phyloP scores from a whole-genome alignment of 768 basidiomycete species.

The Pisolithus marmoratus region DNA sequence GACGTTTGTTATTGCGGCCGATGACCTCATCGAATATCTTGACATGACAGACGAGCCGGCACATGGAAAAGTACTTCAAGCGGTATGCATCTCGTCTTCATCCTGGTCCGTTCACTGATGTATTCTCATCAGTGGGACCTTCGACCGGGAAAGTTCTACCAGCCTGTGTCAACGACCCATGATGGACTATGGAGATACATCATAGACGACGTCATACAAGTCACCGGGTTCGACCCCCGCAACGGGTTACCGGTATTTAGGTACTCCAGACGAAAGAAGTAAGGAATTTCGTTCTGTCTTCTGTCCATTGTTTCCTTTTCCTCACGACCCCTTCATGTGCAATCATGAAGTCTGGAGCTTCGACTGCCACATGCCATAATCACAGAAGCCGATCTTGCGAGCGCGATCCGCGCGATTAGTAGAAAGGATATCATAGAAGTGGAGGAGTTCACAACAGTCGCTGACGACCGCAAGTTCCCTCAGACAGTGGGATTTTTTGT shows the following conservation, averaged over 20 bases:
- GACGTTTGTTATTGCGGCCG: neutral
- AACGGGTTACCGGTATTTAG: slow-evolving; percentile 3
- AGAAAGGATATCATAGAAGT: neutral
- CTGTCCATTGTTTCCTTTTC: neutral
- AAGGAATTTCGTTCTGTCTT: neutral
- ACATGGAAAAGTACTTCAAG: neutral
- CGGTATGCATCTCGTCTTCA: neutral
- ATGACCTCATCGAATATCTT: slow-evolving; percentile 5
- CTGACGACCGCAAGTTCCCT: slow-evolving; percentile 1
- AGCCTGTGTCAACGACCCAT: slow-evolving; percentile 6
- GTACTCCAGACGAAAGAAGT: slow-evolving; percentile 7
- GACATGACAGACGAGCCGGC: neutral
- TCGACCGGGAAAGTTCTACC: neutral
- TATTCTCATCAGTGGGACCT: slow-evolving; percentile 2
- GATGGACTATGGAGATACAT: slow-evolving; percentile 10
- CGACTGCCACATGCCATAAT: neutral
- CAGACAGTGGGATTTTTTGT: slow-evolving; percentile 2
- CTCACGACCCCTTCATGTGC: neutral
- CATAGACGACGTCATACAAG: slow-evolving; percentile 3
- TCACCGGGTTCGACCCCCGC: slow-evolving; percentile 6
- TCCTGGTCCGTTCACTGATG: too few species aligned
- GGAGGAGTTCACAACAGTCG: slow-evolving; percentile 1
- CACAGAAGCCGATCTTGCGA: slow-evolving; percentile 1
- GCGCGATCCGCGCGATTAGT: neutral
- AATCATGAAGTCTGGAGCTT: neutral